Base-by-base conservation (phyloP, 208 protist species). In the Acanthamoeba castellanii region DNA sequence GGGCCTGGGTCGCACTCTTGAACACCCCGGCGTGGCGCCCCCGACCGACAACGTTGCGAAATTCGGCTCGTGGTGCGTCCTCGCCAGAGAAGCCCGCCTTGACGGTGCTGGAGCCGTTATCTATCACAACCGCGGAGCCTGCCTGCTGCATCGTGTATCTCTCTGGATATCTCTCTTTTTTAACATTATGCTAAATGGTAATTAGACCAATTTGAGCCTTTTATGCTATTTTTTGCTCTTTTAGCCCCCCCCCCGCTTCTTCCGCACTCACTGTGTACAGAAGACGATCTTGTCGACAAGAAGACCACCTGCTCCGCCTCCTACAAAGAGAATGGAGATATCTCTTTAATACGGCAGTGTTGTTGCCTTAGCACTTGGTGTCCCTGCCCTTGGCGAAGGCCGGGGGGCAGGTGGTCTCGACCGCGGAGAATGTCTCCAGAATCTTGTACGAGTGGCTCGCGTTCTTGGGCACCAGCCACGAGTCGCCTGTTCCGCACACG, bases 31-130 rank as follows among this genome's bases (percentile, higher is more conserved):
- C 92, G 94, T 99, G 98, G 92, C 99, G 98, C 55, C 99, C 98
- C 59, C 98, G 97, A 47, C 99, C 99, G 95, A 99, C 98, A 76
- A 99, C 98, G 8, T 98, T 98, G 20, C 99, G 99, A 95, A 99
- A 99, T 13, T 99, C 98, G 95, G 98, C 97, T 84, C 98, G 95
- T 30, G 99, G 99, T 22, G 99, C 99, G 94, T 99, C 99, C 94
- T 99, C 99, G 50, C 99, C 99, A n/a, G 99, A 98, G 22, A 97
- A 95, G 30, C 96, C 96, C 6, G 92, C 96, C 78, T 97, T 97
- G 42, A 88, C 95, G 9, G 45, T 96, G 66, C 93, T 50, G n/a
- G 95, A 97, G 25, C 96, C 96, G 90, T 96, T 96, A n/a, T 97
- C 96, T 16, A 97, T 90, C 25, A 97, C 96, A 16, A 97, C 37